Conservation (phyloP, 345 rosid species). For the Brassica carinata region DNA sequence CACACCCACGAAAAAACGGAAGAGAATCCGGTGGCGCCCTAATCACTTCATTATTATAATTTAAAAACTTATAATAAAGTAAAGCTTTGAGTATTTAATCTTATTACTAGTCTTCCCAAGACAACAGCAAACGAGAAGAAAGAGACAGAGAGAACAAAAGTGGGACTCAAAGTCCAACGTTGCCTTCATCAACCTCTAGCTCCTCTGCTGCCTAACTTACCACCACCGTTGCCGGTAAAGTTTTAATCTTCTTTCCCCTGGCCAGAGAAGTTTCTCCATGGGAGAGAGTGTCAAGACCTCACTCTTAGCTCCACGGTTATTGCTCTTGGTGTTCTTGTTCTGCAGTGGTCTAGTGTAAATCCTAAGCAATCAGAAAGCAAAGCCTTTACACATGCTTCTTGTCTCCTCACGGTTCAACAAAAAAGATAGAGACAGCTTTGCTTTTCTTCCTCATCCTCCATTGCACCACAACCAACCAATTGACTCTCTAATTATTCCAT, state of each 20-base stretch:
- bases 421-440: conserved; percentile 25
- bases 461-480: conserved; percentile 12
- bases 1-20: conserved; percentile 33
- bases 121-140: conserved; percentile 37
- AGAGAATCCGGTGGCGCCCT: conserved; percentile 47
- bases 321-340: conserved; percentile 34
- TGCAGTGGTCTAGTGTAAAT: conserved; percentile 58
- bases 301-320: conserved; percentile 51
- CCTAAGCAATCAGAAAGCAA: conserved; percentile 45
- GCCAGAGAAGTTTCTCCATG: conserved; percentile 36
- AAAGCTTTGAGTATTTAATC: not conserved
- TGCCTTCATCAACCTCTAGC: conserved; percentile 31
- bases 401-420: conserved; percentile 48
- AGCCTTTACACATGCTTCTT: conserved; percentile 53
- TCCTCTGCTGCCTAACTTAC: not conserved
- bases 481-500: conserved; percentile 17
- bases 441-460: conserved; percentile 23
- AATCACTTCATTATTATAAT: conserved; percentile 31
- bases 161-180: conserved; percentile 25
- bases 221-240: conserved; percentile 1
- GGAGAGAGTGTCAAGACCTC: conserved; percentile 22
- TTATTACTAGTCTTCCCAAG: conserved; percentile 33
- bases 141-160: conserved; percentile 29
- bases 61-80: not conserved
- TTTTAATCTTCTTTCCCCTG: conserved; percentile 14